phyloP scores from a whole-genome alignment of 2,329 filamentous ascomycete genomes.

The Xylaria sp. region DNA sequence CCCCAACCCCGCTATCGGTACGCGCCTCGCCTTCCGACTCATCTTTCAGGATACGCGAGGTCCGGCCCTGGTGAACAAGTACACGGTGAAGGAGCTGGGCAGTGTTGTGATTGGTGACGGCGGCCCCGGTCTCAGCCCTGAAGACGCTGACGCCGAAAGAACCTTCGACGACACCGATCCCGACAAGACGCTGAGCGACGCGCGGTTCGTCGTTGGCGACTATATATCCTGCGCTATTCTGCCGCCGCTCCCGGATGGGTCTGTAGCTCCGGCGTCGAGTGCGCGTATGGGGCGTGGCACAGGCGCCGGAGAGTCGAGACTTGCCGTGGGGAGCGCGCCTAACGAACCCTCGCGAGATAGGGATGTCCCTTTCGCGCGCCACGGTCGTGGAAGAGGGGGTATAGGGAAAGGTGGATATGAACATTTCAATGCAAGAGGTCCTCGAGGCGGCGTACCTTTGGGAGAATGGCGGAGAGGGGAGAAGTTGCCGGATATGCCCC shows the following conservation, averaged over 20 bases:
- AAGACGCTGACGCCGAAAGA: slow-evolving; percentile 51
- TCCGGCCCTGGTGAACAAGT: slow-evolving; percentile 59
- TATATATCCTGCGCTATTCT: slow-evolving; percentile 86
- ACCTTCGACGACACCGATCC: slow-evolving; percentile 60
- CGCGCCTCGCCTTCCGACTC: slow-evolving; percentile 86
- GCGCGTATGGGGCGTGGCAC: slow-evolving; percentile 58
- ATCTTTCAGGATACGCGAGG: slow-evolving; percentile 79
- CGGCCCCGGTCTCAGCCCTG: slow-evolving; percentile 54
- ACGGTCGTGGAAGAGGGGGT: slow-evolving; percentile 18
- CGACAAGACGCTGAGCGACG: slow-evolving; percentile 79
- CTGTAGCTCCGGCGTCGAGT: slow-evolving; percentile 72
- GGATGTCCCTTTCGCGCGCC: slow-evolving; percentile 19
- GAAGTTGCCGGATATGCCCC: slow-evolving; percentile 64
- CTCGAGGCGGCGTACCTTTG: slow-evolving; percentile 55
- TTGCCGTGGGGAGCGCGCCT: slow-evolving; percentile 42
- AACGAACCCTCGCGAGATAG: slow-evolving; percentile 38
- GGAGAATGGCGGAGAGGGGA: slow-evolving; percentile 77
- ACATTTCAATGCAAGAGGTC: slow-evolving; percentile 55
- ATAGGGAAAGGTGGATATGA: slow-evolving; percentile 51
- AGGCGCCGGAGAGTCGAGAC: slow-evolving; percentile 53
- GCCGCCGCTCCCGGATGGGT: slow-evolving; percentile 78
- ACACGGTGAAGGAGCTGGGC: slow-evolving; percentile 83
- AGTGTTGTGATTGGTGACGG: slow-evolving; percentile 79
- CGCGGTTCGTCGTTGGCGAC: slow-evolving; percentile 87
- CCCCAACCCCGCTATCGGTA: slow-evolving; percentile 79